Conservation (phyloP, 148 eudicot genomes). For the Heliosperma pusillum region DNA sequence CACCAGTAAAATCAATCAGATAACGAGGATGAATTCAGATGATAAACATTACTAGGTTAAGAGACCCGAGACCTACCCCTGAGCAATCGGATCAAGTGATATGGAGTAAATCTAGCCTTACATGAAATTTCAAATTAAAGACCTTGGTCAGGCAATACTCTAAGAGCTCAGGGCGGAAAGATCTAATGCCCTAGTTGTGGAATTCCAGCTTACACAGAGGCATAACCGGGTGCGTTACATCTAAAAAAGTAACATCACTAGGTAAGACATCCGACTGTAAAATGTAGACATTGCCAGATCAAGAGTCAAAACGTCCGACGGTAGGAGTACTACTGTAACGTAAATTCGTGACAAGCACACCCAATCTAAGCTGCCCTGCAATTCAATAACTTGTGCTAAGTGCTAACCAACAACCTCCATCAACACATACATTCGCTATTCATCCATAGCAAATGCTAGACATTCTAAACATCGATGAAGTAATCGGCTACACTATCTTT, state of each 20-base stretch:
- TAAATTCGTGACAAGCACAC: too few relatives aligned
- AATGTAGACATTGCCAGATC: background rate
- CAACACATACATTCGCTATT: too few relatives aligned
- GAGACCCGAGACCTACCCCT: background rate
- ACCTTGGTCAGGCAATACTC: background rate
- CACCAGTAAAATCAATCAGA: background rate
- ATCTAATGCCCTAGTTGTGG: background rate
- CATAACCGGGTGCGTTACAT: background rate
- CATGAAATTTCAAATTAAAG: background rate
- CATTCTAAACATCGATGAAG: background rate
- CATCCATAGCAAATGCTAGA: too few relatives aligned
- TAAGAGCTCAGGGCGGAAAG: background rate
- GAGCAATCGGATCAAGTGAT: background rate
- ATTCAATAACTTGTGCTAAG: background rate
- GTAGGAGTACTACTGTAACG: background rate
- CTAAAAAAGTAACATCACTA: background rate
- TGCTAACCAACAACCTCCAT: too few relatives aligned
- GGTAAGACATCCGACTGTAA: background rate
- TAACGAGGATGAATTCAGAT: background rate
- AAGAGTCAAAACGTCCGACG: background rate
- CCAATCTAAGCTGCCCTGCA: background rate
- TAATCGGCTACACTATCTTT: background rate
- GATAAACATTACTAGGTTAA: background rate
- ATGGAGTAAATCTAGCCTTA: background rate
- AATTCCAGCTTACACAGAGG: background rate